These are phyloP conservation scores for Cornus controversa DNA, from an alignment of 148 eudicot species.

Conservation along the genomic window DNA sequence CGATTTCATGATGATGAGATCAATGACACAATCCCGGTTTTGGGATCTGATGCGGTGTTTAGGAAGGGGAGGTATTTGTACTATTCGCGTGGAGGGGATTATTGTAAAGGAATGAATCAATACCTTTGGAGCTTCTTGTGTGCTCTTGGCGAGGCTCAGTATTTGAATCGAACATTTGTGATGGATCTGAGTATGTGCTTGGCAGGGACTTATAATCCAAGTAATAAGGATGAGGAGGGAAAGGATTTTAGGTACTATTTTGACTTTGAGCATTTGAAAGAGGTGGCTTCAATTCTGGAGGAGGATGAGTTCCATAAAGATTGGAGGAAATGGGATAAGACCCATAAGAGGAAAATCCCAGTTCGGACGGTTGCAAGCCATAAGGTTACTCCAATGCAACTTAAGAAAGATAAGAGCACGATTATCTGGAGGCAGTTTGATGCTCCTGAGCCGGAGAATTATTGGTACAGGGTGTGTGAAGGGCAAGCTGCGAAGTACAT, in stretches of 20 bases:
- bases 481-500: constrained; percentile 69
- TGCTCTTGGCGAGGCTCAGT: constrained; percentile 92
- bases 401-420: constrained; percentile 75
- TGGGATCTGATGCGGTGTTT: constrained; percentile 56
- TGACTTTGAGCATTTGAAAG: constrained; percentile 93
- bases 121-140: constrained; percentile 93
- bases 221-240: constrained; percentile 80
- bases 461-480: constrained; percentile 95
- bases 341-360: constrained; percentile 65
- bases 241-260: constrained; percentile 90
- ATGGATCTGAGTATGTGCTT: constrained; percentile 87
- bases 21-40: constrained; percentile 74
- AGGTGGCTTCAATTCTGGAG: constrained; percentile 74
- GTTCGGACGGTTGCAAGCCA: constrained; percentile 61
- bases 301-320: constrained; percentile 73
- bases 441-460: constrained; percentile 87
- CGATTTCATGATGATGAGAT: constrained; percentile 59
- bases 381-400: constrained; percentile 76
- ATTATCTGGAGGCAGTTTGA: constrained; percentile 92
- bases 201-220: constrained; percentile 53
- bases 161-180: constrained; percentile 82
- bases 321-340: constrained; percentile 75
- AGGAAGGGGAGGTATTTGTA: constrained; percentile 79
- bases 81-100: constrained; percentile 94
- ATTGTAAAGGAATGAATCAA: constrained; percentile 95